Evolutionary conservation across 768 basidiomycete genomes (phyloP).

Genomic region (Suillus subluteus): DNA sequence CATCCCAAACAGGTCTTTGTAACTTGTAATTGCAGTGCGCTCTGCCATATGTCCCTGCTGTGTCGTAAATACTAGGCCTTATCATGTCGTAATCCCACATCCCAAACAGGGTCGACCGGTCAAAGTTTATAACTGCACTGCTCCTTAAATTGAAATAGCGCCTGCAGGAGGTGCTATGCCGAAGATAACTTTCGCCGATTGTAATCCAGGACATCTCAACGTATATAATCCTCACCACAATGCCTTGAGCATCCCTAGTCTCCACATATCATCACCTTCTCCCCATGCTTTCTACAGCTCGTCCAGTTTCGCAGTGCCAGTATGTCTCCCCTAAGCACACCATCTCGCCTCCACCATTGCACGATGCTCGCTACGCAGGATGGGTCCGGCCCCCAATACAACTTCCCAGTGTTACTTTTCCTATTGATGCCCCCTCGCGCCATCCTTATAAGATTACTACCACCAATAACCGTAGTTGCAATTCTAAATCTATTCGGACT

Average conservation of each 20-base stretch:
- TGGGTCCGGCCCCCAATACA: neutral
- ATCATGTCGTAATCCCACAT: too few species aligned
- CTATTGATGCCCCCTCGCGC: constrained; percentile 1
- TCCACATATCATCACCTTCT: neutral
- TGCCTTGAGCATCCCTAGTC: neutral
- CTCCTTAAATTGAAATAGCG: too few species aligned
- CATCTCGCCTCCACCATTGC: neutral
- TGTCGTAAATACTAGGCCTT: too few species aligned
- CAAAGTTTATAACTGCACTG: too few species aligned
- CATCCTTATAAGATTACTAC: neutral
- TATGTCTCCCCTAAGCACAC: neutral
- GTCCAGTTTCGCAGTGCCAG: neutral
- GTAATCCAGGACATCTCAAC: neutral
- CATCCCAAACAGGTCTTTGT: too few species aligned
- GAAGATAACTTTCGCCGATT: too few species aligned
- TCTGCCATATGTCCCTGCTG: too few species aligned
- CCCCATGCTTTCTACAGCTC: neutral
- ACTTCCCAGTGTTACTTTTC: neutral
- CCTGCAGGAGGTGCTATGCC: too few species aligned
- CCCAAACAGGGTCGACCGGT: too few species aligned
- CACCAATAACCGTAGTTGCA: neutral
- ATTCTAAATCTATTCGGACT: neutral
- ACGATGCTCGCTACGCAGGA: constrained; percentile 7
- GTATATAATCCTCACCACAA: neutral
- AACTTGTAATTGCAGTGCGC: too few species aligned